These are phyloP conservation scores for Lactarius sp. DNA, from an alignment of 768 basidiomycete genomes.

Conservation along the genomic window DNA sequence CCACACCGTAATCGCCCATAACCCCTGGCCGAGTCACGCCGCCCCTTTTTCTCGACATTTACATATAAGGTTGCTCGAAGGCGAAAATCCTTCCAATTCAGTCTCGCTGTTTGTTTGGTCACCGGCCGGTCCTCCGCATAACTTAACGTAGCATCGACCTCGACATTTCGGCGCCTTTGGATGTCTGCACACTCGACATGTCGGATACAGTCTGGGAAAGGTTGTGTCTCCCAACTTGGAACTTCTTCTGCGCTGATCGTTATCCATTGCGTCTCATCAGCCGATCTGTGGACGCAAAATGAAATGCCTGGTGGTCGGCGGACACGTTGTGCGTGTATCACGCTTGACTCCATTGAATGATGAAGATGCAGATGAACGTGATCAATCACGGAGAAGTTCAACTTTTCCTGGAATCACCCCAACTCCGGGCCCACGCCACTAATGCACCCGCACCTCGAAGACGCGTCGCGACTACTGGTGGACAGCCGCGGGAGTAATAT, in stretches of 20 bases:
- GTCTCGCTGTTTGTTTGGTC: slow-evolving; percentile 24
- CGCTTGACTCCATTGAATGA: not conserved
- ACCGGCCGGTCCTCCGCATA: slow-evolving; percentile 12
- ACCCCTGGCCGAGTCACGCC: slow-evolving; percentile 6
- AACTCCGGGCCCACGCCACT: not conserved
- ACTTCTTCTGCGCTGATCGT: slow-evolving; percentile 12
- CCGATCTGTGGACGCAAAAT: slow-evolving; percentile 19
- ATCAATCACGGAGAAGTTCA: slow-evolving; percentile 8
- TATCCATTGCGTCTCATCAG: slow-evolving; percentile 16
- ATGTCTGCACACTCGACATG: slow-evolving; percentile 3
- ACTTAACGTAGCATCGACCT: not conserved
- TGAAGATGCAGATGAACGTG: not conserved
- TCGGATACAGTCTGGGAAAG: slow-evolving; percentile 3
- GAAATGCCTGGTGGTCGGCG: slow-evolving; percentile 17
- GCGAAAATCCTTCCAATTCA: slow-evolving; percentile 27
- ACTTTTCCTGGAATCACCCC: not conserved
- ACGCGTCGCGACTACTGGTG: not conserved
- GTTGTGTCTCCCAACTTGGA: not conserved
- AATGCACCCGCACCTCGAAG: not conserved
- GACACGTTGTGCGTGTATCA: slow-evolving; percentile 18
- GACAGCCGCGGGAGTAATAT: not conserved
- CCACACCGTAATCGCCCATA: not conserved
- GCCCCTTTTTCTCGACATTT: not conserved
- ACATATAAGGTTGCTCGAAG: slow-evolving; percentile 26
- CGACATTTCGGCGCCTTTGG: slow-evolving; percentile 1